These are phyloP conservation scores for Anthostomella pinea DNA, from an alignment of 2,329 filamentous ascomycete species.

Conservation along the genomic window DNA sequence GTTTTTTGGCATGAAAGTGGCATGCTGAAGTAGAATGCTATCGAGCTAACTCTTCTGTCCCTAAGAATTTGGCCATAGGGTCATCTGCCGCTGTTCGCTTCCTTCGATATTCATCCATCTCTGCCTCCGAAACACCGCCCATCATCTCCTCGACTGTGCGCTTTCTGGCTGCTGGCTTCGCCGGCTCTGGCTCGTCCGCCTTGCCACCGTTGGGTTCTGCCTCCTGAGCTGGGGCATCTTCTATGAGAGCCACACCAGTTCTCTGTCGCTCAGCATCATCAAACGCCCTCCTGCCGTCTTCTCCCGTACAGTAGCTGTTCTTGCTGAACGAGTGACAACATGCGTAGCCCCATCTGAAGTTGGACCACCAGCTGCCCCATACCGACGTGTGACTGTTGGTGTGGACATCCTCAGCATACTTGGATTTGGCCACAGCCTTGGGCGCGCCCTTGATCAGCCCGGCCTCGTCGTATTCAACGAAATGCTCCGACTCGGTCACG, in stretches of 20 bases:
- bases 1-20: constrained; percentile 2
- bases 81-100: constrained; percentile 73
- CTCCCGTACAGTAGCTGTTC: constrained; percentile 96
- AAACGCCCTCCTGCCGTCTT: constrained; percentile 78
- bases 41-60: constrained; percentile 64
- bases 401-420: constrained; percentile 84
- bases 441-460: constrained; percentile 87
- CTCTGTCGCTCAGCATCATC: constrained; percentile 67
- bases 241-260: constrained; percentile 42
- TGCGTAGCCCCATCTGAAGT: constrained; percentile 93
- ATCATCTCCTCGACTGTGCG: constrained; percentile 76
- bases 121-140: constrained; percentile 73
- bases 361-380: constrained; percentile 97
- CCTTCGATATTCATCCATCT: constrained; percentile 80
- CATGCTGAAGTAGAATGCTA: constrained; percentile 28
- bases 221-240: constrained; percentile 28
- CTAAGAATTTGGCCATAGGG: constrained; percentile 81
- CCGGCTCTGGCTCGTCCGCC: constrained; percentile 18
- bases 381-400: constrained; percentile 89
- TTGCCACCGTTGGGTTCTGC: constrained; percentile 20
- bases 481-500: constrained; percentile 78
- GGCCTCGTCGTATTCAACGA: constrained; percentile 90
- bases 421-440: constrained; percentile 75
- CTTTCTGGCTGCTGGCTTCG: constrained; percentile 54
- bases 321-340: constrained; percentile 93